Evolutionary conservation across 495 filamentous ascomycete species (phyloP).

Genomic region (Aspergillus coremiiformis): DNA sequence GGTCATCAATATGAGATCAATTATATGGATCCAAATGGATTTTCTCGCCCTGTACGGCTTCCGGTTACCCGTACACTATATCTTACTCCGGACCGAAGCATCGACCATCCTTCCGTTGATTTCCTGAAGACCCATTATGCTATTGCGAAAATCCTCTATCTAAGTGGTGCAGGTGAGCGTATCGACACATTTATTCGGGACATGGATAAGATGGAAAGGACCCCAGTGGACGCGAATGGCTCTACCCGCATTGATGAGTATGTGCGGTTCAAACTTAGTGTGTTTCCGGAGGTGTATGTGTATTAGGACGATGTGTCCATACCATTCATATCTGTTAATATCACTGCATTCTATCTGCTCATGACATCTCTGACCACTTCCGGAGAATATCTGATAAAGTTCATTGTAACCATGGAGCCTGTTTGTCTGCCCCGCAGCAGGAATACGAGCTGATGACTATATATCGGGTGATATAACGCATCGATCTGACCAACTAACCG

Average conservation of each 20-base stretch:
- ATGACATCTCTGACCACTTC: too few relatives aligned
- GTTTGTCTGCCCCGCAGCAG: not conserved
- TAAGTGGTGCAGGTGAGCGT: slow-evolving; percentile 24
- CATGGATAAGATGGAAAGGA: slow-evolving; percentile 17
- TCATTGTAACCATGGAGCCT: not conserved
- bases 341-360: too few relatives aligned
- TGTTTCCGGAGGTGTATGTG: not conserved
- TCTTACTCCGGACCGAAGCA: slow-evolving; percentile 17
- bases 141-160: slow-evolving; percentile 30
- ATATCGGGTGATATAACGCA: too few relatives aligned
- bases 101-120: slow-evolving; percentile 25
- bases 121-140: slow-evolving; percentile 25
- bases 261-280: slow-evolving; percentile 14
- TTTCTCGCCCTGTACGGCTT: not conserved
- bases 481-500: too few relatives aligned
- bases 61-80: slow-evolving; percentile 20
- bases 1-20: slow-evolving; percentile 17
- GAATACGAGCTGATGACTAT: not conserved
- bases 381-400: not conserved
- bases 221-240: slow-evolving; percentile 13
- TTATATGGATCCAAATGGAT: not conserved
- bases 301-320: too few relatives aligned
- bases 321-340: too few relatives aligned
- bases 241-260: slow-evolving; percentile 19
- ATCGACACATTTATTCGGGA: slow-evolving; percentile 23